phyloP scores from a whole-genome alignment of 2,329 filamentous ascomycete genomes.

The Metarhizium humberi region DNA sequence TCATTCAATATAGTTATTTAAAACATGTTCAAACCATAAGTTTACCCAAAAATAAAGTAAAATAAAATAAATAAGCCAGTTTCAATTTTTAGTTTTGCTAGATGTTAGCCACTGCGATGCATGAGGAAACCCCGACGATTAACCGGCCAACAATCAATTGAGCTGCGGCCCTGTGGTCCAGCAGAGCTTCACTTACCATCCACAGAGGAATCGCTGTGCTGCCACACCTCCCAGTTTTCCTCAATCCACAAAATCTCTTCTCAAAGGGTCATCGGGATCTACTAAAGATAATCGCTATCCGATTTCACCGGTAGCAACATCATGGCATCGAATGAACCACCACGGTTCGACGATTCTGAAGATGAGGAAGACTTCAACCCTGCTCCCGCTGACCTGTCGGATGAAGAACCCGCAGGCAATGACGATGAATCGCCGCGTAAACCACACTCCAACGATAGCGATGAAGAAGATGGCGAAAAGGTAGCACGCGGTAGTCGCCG shows the following conservation, averaged over 20 bases:
- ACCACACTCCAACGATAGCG: constrained; percentile 15
- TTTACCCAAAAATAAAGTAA: too few relatives aligned
- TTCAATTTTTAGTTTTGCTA: too few relatives aligned
- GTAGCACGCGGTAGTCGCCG: constrained; percentile 7
- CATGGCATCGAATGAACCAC: constrained; percentile 39
- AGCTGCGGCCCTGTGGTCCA: neutral
- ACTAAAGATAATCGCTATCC: neutral
- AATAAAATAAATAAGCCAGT: too few relatives aligned
- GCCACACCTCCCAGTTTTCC: neutral
- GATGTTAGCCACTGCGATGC: too few relatives aligned
- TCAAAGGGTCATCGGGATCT: neutral
- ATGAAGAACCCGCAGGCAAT: constrained; percentile 39
- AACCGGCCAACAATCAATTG: neutral
- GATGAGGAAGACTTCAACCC: constrained; percentile 91
- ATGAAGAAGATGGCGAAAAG: constrained; percentile 34
- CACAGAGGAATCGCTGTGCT: neutral
- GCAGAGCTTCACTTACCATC: neutral
- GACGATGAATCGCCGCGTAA: constrained; percentile 25
- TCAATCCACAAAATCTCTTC: neutral
- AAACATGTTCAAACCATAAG: too few relatives aligned
- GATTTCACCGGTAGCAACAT: constrained; percentile 10
- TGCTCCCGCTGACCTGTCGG: constrained; percentile 61
- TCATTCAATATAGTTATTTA: too few relatives aligned
- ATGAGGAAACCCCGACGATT: neutral
- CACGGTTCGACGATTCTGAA: constrained; percentile 52